A percentile compares a stretch with the other conserved stretches of the same genome.
Conservation (phyloP, 768 basidiomycete genomes). For the Saitozyma sp. region DNA sequence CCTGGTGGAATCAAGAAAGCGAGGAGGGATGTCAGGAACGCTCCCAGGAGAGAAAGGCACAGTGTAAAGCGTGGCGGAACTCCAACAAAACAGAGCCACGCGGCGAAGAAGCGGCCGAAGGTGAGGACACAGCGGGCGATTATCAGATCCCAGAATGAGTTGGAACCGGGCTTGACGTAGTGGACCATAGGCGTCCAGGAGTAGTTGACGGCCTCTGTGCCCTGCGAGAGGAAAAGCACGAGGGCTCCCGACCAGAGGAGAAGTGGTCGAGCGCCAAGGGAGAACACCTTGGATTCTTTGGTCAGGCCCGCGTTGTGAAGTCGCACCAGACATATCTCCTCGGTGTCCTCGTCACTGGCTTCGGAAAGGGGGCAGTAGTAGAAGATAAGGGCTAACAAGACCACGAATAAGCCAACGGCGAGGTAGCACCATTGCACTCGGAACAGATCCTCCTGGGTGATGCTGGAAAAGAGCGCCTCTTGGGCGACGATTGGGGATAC, state of each 20-base stretch:
- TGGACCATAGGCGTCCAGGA: slow-evolving; percentile 27
- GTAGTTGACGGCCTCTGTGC: slow-evolving; percentile 36
- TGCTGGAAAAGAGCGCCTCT: slow-evolving; percentile 30
- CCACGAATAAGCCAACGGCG: slow-evolving; percentile 43
- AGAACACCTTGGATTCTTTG: slow-evolving; percentile 13
- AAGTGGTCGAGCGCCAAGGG: slow-evolving; percentile 17
- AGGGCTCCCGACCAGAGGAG: slow-evolving; percentile 26
- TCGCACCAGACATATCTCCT: slow-evolving; percentile 22
- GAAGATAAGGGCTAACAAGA: slow-evolving; percentile 42
- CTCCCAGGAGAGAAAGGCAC: slow-evolving; percentile 27
- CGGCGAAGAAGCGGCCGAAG: slow-evolving; percentile 39
- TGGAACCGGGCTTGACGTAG: slow-evolving; percentile 19
- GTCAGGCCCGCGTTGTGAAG: slow-evolving; percentile 25
- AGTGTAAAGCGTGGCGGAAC: slow-evolving; percentile 40
- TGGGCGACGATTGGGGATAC: slow-evolving; percentile 39
- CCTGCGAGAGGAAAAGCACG: slow-evolving; percentile 38
- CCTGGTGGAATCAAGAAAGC: slow-evolving; percentile 25
- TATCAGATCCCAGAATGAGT: slow-evolving; percentile 6
- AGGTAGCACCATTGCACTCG: slow-evolving; percentile 50
- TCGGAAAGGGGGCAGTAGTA: slow-evolving; percentile 46
- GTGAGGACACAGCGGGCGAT: slow-evolving; percentile 39
- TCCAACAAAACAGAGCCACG: slow-evolving; percentile 32
- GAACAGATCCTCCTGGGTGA: slow-evolving; percentile 29
- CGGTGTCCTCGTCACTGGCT: slow-evolving; percentile 41
- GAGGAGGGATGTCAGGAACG: slow-evolving; percentile 32